Evolutionary conservation across 306 rosid genomes (phyloP).

Genomic region (Medicago lupulina): DNA sequence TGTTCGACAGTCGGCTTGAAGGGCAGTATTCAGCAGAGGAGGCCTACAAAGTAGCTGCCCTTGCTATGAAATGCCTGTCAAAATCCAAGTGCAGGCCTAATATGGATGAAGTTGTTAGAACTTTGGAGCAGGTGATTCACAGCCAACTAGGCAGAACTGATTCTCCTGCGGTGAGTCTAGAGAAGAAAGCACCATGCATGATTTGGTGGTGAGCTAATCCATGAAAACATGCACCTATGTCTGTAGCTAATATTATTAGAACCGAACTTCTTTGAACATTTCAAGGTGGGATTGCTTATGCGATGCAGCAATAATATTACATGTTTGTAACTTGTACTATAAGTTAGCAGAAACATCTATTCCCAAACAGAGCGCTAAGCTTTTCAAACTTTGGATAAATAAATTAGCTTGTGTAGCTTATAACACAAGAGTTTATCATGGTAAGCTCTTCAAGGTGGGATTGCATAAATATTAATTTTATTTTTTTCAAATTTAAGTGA

Average conservation of each 20-base stretch:
- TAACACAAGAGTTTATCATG: too few relatives aligned
- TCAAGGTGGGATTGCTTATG: slow-evolving; percentile 15
- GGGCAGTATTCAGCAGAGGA: slow-evolving; percentile 65
- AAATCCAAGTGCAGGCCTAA: slow-evolving; percentile 62
- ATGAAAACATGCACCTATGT: slow-evolving; percentile 22
- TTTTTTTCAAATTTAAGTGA: too few relatives aligned
- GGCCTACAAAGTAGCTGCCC: slow-evolving; percentile 53
- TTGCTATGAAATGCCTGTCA: slow-evolving; percentile 64
- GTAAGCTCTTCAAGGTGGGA: too few relatives aligned
- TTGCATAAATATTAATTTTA: too few relatives aligned
- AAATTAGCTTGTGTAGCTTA: too few relatives aligned
- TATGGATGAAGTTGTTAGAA: slow-evolving; percentile 63
- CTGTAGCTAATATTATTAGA: slow-evolving; percentile 48
- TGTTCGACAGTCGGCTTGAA: slow-evolving; percentile 63
- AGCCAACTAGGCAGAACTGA: slow-evolving; percentile 22
- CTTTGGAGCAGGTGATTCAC: slow-evolving; percentile 54
- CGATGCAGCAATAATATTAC: slow-evolving; percentile 12
- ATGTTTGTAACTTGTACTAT: background rate
- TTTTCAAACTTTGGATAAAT: too few relatives aligned
- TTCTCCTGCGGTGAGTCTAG: background rate
- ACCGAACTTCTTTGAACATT: slow-evolving; percentile 33
- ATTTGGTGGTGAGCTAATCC: slow-evolving; percentile 18
- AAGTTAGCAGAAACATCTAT: background rate
- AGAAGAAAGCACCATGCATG: slow-evolving; percentile 22
- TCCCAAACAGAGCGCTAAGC: too few relatives aligned